A percentile compares a stretch with the other conserved stretches of the same genome.
Evolutionary conservation across 257 asterid species (phyloP).

Genomic region (Plantago elongata): DNA sequence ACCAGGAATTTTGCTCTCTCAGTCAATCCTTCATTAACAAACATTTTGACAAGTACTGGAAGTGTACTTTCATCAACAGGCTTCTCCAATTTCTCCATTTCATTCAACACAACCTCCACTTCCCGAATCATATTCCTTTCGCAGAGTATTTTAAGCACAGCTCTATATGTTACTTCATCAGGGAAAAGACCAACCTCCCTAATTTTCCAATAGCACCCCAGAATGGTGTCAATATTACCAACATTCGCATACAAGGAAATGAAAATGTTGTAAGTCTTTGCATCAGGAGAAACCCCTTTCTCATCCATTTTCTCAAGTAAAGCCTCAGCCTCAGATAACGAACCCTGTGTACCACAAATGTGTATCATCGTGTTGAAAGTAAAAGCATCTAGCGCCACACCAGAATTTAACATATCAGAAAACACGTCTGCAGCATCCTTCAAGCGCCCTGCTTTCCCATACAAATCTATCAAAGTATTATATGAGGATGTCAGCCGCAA

Average conservation of each 20-base stretch:
- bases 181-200: slow-evolving; percentile 80
- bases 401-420: slow-evolving; percentile 71
- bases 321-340: slow-evolving; percentile 76
- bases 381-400: slow-evolving; percentile 63
- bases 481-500: slow-evolving; percentile 72
- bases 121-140: slow-evolving; percentile 65
- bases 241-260: slow-evolving; percentile 56
- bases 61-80: slow-evolving; percentile 62
- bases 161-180: slow-evolving; percentile 67
- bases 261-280: slow-evolving; percentile 76
- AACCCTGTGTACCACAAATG: slow-evolving; percentile 73
- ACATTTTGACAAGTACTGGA: slow-evolving; percentile 69
- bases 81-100: slow-evolving; percentile 51
- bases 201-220: slow-evolving; percentile 60
- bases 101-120: slow-evolving; percentile 67
- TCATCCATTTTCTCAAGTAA: slow-evolving; percentile 79
- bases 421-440: slow-evolving; percentile 75
- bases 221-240: slow-evolving; percentile 54
- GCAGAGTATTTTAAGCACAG: slow-evolving; percentile 52
- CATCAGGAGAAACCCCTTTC: slow-evolving; percentile 69
- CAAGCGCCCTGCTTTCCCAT: slow-evolving; percentile 85
- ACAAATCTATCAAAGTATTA: slow-evolving; percentile 83
- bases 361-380: slow-evolving; percentile 90
- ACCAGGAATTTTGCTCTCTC: slow-evolving; percentile 48
- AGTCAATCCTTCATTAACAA: slow-evolving; percentile 48